Evolutionary conservation across 345 rosid species (phyloP).

Genomic region (Eucalyptus urophylla): DNA sequence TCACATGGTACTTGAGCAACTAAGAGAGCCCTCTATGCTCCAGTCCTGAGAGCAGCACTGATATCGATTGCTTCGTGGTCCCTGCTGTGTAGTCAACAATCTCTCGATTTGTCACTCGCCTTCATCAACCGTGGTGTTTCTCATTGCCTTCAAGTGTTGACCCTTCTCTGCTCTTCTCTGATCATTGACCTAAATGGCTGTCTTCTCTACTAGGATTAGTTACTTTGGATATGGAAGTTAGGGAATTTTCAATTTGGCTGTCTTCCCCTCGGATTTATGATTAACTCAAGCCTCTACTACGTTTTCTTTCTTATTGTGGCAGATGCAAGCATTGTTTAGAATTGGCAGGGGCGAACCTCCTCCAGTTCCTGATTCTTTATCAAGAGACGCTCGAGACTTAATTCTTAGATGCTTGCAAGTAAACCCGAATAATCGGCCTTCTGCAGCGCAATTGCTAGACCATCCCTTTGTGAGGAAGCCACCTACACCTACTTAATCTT

Average conservation of each 20-base stretch:
- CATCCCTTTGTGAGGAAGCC: constrained; percentile 3
- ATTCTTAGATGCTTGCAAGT: constrained; percentile 1
- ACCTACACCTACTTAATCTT: not conserved
- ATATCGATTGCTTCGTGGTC: not conserved
- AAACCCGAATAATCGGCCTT: not conserved
- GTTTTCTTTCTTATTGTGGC: not conserved
- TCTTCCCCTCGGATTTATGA: not conserved
- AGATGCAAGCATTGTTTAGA: constrained; percentile 2
- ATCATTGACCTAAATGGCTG: not conserved
- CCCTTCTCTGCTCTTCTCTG: not conserved
- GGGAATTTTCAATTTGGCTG: not conserved
- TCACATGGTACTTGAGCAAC: not conserved
- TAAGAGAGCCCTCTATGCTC: not conserved
- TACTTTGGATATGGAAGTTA: not conserved
- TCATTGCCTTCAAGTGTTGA: not conserved
- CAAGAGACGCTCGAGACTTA: not conserved
- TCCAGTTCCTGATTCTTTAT: not conserved
- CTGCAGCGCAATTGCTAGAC: not conserved
- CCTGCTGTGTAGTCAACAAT: not conserved
- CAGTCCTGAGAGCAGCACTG: not conserved
- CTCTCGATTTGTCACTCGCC: not conserved
- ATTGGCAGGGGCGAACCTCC: constrained; percentile 3
- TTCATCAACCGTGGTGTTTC: not conserved
- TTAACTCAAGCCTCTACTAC: not conserved
- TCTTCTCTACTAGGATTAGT: not conserved